Conservation (phyloP, 768 basidiomycete genomes). For the Pisolithus microcarpus region DNA sequence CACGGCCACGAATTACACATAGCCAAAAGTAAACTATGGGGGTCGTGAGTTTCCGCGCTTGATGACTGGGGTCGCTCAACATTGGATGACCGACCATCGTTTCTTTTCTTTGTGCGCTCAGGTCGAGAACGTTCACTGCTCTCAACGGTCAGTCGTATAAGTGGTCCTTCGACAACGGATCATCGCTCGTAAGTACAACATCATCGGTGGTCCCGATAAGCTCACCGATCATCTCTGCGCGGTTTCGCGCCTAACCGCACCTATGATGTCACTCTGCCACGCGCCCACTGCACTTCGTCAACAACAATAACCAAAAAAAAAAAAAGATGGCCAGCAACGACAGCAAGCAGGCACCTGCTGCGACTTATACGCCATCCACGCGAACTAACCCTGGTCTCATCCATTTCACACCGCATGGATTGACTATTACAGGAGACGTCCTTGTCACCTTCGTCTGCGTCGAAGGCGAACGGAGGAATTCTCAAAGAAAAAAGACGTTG, state of each 20-base stretch:
- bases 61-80: neutral
- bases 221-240: neutral
- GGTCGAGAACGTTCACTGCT: constrained; percentile 28
- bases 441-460: constrained; percentile 27
- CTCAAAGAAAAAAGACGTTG: constrained; percentile 16
- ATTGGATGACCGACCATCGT: neutral
- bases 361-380: constrained; percentile 22
- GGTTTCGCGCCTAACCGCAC: too few relatives aligned
- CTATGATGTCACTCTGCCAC: too few relatives aligned
- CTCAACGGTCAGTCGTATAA: constrained; percentile 29
- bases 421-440: constrained; percentile 28
- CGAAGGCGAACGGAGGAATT: constrained; percentile 26
- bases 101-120: constrained; percentile 1
- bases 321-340: constrained; percentile 27
- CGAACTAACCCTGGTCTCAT: constrained; percentile 24
- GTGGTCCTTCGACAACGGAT: constrained; percentile 28
- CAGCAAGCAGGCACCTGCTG: constrained; percentile 26
- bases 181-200: constrained; percentile 19
- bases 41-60: constrained; percentile 20
- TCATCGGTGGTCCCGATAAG: neutral
- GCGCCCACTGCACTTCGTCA: too few relatives aligned
- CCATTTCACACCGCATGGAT: constrained; percentile 27
- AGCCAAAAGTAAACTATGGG: constrained; percentile 20
- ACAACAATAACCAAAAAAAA: too few relatives aligned
- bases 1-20: constrained; percentile 23